These are phyloP conservation scores for Sporisorium exsertum DNA, from an alignment of 1,284 basidiomycete species.

Conservation along the genomic window DNA sequence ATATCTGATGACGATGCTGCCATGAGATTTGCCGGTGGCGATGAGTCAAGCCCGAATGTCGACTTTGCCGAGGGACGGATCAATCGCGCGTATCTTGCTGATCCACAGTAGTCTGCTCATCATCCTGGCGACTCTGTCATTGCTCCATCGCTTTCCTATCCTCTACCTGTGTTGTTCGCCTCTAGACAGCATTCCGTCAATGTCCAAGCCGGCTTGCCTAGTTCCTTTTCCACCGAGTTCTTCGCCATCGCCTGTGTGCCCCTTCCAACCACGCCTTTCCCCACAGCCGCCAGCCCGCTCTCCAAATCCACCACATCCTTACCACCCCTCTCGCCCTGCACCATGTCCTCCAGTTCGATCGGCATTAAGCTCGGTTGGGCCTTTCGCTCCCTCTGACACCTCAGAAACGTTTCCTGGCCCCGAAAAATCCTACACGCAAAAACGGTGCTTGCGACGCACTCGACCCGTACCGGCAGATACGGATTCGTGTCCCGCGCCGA, in stretches of 20 bases:
- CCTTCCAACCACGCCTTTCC: not conserved
- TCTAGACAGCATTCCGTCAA: not conserved
- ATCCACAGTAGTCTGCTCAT: not conserved
- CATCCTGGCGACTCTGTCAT: not conserved
- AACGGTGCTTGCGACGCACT: slow-evolving; percentile 26
- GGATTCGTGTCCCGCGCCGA: not conserved
- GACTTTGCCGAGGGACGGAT: too few species aligned
- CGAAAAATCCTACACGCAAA: slow-evolving; percentile 41
- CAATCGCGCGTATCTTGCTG: too few species aligned
- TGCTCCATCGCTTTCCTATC: not conserved
- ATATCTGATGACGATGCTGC: too few species aligned
- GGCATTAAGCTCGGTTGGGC: slow-evolving; percentile 10
- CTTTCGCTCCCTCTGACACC: slow-evolving; percentile 10
- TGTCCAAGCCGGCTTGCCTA: not conserved
- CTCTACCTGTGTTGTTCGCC: not conserved
- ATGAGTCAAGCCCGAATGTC: too few species aligned
- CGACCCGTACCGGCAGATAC: slow-evolving; percentile 24
- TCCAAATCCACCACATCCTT: not conserved
- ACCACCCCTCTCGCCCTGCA: too few species aligned
- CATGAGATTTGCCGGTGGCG: too few species aligned
- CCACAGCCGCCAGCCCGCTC: not conserved
- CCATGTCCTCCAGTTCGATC: slow-evolving; percentile 6
- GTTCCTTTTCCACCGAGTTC: not conserved
- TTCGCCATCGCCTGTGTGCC: not conserved
- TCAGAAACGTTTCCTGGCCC: slow-evolving; percentile 28